Evolutionary conservation across 371 early-diverging fungal species (phyloP).

Genomic region (Mortierella sp.): DNA sequence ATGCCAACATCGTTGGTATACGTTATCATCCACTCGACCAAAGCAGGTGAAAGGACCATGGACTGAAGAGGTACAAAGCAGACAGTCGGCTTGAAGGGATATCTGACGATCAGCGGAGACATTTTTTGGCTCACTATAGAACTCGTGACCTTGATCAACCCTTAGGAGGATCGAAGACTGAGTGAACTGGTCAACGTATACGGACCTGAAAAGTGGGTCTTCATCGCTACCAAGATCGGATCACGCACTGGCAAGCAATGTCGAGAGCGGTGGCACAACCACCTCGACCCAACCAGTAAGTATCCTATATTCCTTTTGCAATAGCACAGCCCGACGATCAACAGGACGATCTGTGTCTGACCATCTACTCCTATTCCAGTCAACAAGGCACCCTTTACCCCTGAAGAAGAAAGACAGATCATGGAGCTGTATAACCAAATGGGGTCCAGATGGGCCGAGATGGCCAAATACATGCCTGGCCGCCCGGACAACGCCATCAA

Average conservation of each 20-base stretch:
- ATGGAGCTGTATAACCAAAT: conserved; percentile 43
- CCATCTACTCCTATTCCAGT: conserved; percentile 15
- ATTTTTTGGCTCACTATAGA: background rate
- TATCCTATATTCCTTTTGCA: background rate
- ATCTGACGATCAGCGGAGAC: too few relatives aligned
- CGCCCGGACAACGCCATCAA: conserved; percentile 56
- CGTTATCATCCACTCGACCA: conserved; percentile 23
- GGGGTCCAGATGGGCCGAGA: conserved; percentile 56
- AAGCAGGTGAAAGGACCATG: conserved; percentile 55
- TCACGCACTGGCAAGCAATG: conserved; percentile 54
- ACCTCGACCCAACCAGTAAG: conserved; percentile 52
- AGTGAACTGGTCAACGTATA: conserved; percentile 37
- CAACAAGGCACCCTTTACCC: conserved; percentile 55
- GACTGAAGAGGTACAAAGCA: conserved; percentile 36
- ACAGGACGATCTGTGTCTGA: background rate
- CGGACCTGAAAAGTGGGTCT: conserved; percentile 54
- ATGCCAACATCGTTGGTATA: conserved; percentile 50
- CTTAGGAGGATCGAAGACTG: conserved; percentile 46
- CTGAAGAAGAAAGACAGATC: conserved; percentile 48
- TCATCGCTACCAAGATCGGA: conserved; percentile 43
- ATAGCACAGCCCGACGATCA: background rate
- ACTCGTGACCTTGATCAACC: background rate
- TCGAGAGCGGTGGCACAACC: conserved; percentile 50
- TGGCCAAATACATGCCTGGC: conserved; percentile 55
- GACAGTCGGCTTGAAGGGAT: background rate